Evolutionary conservation across 202 grass and related monocot genomes (phyloP).

Genomic region (Setaria viridis): DNA sequence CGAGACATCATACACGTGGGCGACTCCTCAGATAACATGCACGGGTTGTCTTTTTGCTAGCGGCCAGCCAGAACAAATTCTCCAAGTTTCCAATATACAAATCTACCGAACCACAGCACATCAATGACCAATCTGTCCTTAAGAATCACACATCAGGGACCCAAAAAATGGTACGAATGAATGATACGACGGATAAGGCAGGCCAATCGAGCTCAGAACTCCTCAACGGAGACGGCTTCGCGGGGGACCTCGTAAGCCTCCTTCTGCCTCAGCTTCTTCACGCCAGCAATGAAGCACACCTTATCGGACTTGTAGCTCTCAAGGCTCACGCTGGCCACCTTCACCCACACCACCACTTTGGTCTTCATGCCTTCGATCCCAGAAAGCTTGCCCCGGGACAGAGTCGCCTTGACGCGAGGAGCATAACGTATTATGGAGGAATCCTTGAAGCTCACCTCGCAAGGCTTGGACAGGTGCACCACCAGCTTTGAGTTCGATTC

Average conservation of each 20-base stretch:
- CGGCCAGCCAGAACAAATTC: constrained; percentile 37
- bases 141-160: constrained; percentile 37
- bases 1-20: constrained; percentile 35
- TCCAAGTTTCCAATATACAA: constrained; percentile 39
- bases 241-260: constrained; percentile 81
- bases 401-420: constrained; percentile 71
- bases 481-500: constrained; percentile 77
- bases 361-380: constrained; percentile 95
- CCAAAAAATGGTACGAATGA: constrained; percentile 55
- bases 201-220: constrained; percentile 64
- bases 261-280: constrained; percentile 91
- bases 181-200: constrained; percentile 27
- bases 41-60: constrained; percentile 17
- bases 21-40: constrained; percentile 46
- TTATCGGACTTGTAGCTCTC: constrained; percentile 94
- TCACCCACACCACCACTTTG: constrained; percentile 91
- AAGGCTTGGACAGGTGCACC: constrained; percentile 83
- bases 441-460: constrained; percentile 91
- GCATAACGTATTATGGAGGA: constrained; percentile 73
- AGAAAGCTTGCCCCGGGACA: constrained; percentile 75
- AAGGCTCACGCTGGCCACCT: constrained; percentile 71
- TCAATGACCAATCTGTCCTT: constrained; percentile 20
- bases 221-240: constrained; percentile 69
- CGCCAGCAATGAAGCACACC: constrained; percentile 84
- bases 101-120: constrained; percentile 36